Conservation (phyloP, 2,329 filamentous ascomycete genomes). For the Paracoccidioides brasiliensis region DNA sequence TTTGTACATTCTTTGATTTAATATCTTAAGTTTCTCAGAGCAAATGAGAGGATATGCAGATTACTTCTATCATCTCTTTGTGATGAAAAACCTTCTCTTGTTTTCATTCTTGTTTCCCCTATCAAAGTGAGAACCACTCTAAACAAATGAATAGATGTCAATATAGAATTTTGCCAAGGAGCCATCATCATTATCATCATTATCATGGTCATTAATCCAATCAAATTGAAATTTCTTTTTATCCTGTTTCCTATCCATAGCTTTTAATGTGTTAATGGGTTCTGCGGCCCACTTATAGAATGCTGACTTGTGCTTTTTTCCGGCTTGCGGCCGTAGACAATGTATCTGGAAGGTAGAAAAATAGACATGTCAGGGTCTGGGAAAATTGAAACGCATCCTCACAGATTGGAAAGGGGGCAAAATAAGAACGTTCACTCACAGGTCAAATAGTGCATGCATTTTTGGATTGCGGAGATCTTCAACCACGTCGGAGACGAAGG, state of each 20-base stretch:
- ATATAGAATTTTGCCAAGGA: no score
- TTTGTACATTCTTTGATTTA: no score
- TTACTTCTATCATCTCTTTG: no score
- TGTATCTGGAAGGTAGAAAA: not conserved
- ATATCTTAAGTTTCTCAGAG: no score
- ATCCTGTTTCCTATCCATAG: not conserved
- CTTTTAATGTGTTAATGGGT: not conserved
- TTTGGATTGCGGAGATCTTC: conserved; percentile 2
- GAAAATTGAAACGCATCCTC: not conserved
- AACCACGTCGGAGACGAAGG: not conserved
- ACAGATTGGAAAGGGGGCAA: not conserved
- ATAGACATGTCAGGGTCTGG: not conserved
- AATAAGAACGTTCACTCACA: not conserved
- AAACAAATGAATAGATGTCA: no score
- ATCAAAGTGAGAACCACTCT: no score
- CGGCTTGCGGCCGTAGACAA: conserved; percentile 1
- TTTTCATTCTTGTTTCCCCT: no score
- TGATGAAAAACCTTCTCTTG: no score
- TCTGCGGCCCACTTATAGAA: not conserved
- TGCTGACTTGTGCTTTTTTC: not conserved
- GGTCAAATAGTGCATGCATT: conserved; percentile 1
- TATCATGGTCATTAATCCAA: not conserved
- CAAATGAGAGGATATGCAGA: no score
- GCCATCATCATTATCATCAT: no score
- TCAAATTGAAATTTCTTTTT: not conserved